Percentiles rank a stretch among this genome's conserved stretches.
Conservation (phyloP, 2,329 filamentous ascomycete species). For the Domatiomyces catenatus region DNA sequence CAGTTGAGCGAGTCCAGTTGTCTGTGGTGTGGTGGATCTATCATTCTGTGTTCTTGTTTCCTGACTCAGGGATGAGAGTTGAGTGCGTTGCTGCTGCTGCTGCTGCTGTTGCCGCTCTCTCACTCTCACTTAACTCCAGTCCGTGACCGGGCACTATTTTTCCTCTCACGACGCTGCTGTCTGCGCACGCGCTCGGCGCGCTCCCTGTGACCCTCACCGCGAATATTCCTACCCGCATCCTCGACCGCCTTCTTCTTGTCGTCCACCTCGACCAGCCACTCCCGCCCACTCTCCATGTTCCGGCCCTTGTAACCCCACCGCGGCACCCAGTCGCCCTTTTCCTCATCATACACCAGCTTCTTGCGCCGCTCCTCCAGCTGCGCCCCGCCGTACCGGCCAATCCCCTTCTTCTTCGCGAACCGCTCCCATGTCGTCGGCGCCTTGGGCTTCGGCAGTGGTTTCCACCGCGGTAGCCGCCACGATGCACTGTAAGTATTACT, state of each 20-base stretch:
- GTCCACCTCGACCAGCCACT: constrained; percentile 89
- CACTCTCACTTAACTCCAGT: neutral
- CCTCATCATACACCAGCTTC: constrained; percentile 74
- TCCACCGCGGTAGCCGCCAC: constrained; percentile 61
- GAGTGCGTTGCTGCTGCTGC: neutral
- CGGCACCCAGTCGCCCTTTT: constrained; percentile 71
- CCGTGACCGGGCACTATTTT: constrained; percentile 32
- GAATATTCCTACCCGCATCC: constrained; percentile 41
- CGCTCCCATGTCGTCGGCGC: constrained; percentile 85
- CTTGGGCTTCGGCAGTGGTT: constrained; percentile 70
- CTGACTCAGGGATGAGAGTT: neutral
- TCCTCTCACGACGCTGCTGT: constrained; percentile 52
- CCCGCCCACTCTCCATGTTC: constrained; percentile 66
- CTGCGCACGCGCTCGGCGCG: constrained; percentile 48
- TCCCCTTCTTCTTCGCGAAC: constrained; percentile 94
- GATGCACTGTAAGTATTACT: constrained; percentile 22
- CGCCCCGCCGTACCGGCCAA: constrained; percentile 64
- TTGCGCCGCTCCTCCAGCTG: constrained; percentile 42
- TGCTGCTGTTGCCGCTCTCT: neutral
- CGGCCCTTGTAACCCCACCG: constrained; percentile 91
- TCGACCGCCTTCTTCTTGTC: constrained; percentile 46
- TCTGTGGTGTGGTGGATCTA: no score
- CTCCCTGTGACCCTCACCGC: constrained; percentile 52
- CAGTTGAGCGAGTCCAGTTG: no score
- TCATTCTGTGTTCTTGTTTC: neutral